Base-by-base conservation (phyloP, 2,329 filamentous ascomycete species). In the Fusarium metavorans region DNA sequence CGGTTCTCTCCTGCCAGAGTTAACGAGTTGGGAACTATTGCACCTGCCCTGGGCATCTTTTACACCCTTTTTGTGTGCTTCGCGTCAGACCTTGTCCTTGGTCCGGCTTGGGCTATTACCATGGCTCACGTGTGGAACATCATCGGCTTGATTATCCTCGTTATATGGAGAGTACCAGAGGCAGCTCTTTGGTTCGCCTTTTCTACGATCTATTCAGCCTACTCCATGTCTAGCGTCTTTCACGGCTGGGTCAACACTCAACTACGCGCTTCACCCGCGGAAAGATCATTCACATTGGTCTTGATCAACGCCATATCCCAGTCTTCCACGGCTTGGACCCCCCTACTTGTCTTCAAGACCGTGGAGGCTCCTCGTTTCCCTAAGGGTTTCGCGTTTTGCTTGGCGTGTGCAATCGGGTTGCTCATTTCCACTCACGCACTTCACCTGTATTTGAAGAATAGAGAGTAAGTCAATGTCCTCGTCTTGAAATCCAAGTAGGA, bases 151-250 rank as follows among this genome's bases (percentile, higher is more conserved):
- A 81, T 87, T n/a, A 88, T 90, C 30, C 81, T 90, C 5, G 82
- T 86, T 1, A 81, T 89, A 11, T 91, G 89, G 89, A 79, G 88
- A 20, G 88, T 91, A 0, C 88, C 88, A 0, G 88, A 90, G 57
- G 41, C 70, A 10, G 71, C 74, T 0, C 74, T 77, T 10, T 78
- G 77, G 77, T 78, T 78, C 6, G 76, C 71, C 3, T 76, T 90
- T 84, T 78, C 80, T 30, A 88, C 85, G 0, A 87, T 84, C 0
- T 89, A 87, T 74, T 84, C 84, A 0, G 82, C 87, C 0, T 83
- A 85, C 6, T 85, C 88, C 1, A 85, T 90, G 81, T 89, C 88
- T 0, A 88, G 86, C 57, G 86, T 89, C 5, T 80, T 91, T 8
- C 87, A 90, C 64, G 88, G 88, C 4, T 90, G 88, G 87, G 85